Evolutionary conservation across 2,329 filamentous ascomycete genomes (phyloP), one percentile per base, ranked within the genome.

Genomic region (Aspergillus niger): DNA sequence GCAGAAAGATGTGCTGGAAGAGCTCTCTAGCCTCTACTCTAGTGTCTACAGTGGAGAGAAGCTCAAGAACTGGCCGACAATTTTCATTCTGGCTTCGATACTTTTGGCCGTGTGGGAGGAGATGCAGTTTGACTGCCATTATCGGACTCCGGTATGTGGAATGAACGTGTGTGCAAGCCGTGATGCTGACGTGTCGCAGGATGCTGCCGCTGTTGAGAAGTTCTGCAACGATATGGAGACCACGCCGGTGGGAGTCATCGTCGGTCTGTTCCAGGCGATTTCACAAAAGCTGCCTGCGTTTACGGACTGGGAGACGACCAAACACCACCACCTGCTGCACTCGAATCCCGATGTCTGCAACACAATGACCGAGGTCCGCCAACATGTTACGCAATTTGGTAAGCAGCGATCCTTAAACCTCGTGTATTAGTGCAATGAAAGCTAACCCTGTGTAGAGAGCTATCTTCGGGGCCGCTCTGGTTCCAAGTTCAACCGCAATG

Each of bases 121-220:
- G 84, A 97, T 98, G 88, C 93, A 98, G 77, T 98, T 97, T 73
- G 94, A 98, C 80, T 96, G 91, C 83, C 91, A 97, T 80, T 98
- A 97, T 84, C 90, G 94, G 55, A 89, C 96, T 3, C 92, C 91
- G 4, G 76, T 78, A 67, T 70, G 76, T 64, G 17, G 10, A 15
- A 61, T 36, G 32, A 20, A 15, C 2, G 15, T n/a, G 3, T 10
- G 17, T 56, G 20, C 4, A 41, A 17, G 39, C 20, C 15, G 28
- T 41, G 38, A n/a, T 56, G 55, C 62, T 68, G 39, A 71, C 51
- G 3, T 49, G 17, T 44, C 47, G 3, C 36, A 78, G 76, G 93
- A 97, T 75, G 85, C 90, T 57, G 83, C 85, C 53, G 90, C 90
- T 5, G 93, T 97, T 64, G 88, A 94, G 73, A 97, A 96, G 81